Evolutionary conservation across 495 filamentous ascomycete species (phyloP), one percentile per base, ranked within the genome.

Genomic region (Massariosphaeria phaeospora): DNA sequence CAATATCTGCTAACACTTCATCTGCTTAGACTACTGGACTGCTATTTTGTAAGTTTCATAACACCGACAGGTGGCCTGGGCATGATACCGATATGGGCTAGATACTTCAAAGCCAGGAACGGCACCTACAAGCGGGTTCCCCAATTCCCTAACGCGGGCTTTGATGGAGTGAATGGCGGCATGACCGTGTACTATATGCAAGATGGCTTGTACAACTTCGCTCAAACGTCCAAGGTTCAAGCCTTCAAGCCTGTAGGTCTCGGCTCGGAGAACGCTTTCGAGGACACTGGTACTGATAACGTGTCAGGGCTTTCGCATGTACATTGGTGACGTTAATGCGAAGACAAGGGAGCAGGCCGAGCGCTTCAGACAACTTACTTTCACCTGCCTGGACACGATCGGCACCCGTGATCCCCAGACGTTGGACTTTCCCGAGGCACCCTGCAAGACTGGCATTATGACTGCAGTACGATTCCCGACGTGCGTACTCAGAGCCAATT

Each of bases 151-250:
- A 61, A 61, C 30, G 11, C 24, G 1, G 33, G 29, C 10, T 56
- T 61, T 34, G 40, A 56, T 13, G 48, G 29, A 1, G 52, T 35
- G 17, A 51, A 49, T 7, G 57, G 57, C 8, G 57, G 57, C 9
- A 49, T 56, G 52, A 61, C 57, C 1, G 57, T 61, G 10, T 61
- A 61, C 43, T 61, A 61, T 40, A 61, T 53, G 40, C 51, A 47
- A 26, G 30, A 33, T n/a, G 25, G 29, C 3, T 18, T 31, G 25
- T 40, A 51, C 43, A 42, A 42, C 17, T 44, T 42, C 25, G 4
- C n/a, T 6, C 33, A 55, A 30, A 49, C 23, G 3, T 36, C 36
- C 2, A 55, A 55, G 17, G 47, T 56, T 17, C 44, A 44, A 8
- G 57, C 57, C 15, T 61, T 61, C 47, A 17, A 56, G 25, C 49